phyloP scores from a whole-genome alignment of 1,284 basidiomycete genomes.

The Leccinum pachyderme region DNA sequence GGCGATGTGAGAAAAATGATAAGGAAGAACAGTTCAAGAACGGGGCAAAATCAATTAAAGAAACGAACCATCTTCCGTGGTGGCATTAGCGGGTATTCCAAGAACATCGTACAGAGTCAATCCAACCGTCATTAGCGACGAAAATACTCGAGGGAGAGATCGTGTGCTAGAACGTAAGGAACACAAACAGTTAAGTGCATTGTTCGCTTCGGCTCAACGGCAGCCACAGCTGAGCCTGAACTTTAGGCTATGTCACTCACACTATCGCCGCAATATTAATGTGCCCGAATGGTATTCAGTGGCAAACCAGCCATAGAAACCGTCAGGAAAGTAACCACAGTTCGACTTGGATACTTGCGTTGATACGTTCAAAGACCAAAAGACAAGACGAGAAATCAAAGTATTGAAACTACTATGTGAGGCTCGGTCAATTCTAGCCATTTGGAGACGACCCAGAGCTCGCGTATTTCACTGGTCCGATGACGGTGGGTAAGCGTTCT shows the following conservation, averaged over 20 bases:
- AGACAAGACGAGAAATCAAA: no score
- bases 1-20: neutral
- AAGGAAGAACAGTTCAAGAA: neutral
- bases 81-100: conserved; percentile 29
- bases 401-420: no score
- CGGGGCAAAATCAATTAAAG: neutral
- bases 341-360: no score
- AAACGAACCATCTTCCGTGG: conserved; percentile 38
- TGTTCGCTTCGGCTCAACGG: neutral
- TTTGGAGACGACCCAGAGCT: no score
- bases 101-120: conserved; percentile 36
- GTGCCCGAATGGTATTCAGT: no score
- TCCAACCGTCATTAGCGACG: conserved; percentile 28
- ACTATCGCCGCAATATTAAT: neutral
- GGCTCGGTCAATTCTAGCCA: no score
- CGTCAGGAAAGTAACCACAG: no score
- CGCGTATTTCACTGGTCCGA: no score
- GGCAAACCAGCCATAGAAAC: no score
- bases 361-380: no score
- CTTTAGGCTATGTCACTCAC: neutral
- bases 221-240: conserved; percentile 1
- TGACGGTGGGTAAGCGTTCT: no score
- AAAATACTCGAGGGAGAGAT: neutral
- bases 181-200: neutral
- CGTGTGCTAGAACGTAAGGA: conserved; percentile 2